These are phyloP conservation scores for Mucor piriformis DNA, from an alignment of 371 early-diverging fungal genomes.

Conservation along the genomic window DNA sequence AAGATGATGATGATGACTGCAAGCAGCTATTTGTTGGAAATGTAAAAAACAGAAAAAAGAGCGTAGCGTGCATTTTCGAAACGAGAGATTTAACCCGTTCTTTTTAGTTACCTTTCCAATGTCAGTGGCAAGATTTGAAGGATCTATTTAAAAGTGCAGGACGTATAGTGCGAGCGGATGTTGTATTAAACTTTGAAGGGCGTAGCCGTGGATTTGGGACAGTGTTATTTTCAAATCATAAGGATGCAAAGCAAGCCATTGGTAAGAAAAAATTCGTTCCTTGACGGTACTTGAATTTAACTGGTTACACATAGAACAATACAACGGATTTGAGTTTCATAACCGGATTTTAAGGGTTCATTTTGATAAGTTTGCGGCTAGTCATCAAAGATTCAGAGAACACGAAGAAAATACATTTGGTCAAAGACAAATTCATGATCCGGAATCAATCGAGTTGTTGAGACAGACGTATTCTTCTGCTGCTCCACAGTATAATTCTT, in stretches of 20 bases:
- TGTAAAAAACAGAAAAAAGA: conserved; percentile 35
- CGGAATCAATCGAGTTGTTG: conserved; percentile 9
- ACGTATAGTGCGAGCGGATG: conserved; percentile 68
- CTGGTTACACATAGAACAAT: conserved; percentile 37
- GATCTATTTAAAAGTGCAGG: conserved; percentile 77
- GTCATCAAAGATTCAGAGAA: conserved; percentile 7
- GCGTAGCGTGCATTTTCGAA: neutral
- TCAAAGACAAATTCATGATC: conserved; percentile 2
- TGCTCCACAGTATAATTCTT: neutral
- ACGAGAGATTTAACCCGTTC: neutral
- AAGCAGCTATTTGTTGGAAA: conserved; percentile 67
- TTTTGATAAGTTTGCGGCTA: conserved; percentile 22
- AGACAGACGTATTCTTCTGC: conserved; percentile 8
- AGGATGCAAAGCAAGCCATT: conserved; percentile 72
- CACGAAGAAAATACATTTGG: neutral
- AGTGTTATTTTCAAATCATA: conserved; percentile 65
- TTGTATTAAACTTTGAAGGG: conserved; percentile 65
- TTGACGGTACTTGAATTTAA: neutral
- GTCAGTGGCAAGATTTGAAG: conserved; percentile 81
- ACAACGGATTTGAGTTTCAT: conserved; percentile 73
- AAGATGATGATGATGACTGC: neutral
- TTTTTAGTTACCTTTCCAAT: conserved; percentile 69
- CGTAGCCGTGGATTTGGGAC: conserved; percentile 69
- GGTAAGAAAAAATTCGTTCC: conserved; percentile 37
- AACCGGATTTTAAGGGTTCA: conserved; percentile 73